phyloP scores from a whole-genome alignment of 768 basidiomycete genomes.

The Leccinum variicolor region DNA sequence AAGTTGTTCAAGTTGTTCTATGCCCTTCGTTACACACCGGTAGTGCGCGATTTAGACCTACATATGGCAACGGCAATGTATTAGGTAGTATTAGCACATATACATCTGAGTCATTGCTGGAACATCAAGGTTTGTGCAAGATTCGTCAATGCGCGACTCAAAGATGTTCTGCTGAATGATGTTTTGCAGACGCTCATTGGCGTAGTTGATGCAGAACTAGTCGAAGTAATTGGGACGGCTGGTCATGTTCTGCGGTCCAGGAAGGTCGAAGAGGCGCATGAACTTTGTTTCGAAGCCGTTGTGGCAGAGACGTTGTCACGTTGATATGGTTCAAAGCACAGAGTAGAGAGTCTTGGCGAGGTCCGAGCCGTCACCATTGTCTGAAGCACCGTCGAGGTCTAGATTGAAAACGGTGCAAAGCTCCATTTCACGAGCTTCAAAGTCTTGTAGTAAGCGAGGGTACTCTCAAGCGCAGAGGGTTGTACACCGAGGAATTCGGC shows the following conservation, averaged over 20 bases:
- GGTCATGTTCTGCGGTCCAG: conserved; percentile 88
- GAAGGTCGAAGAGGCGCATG: conserved; percentile 92
- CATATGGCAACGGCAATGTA: too few relatives aligned
- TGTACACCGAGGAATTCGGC: conserved; percentile 90
- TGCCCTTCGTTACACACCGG: too few relatives aligned
- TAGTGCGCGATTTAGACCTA: too few relatives aligned
- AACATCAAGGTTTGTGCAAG: too few relatives aligned
- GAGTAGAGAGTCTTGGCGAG: conserved; percentile 93
- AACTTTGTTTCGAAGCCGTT: conserved; percentile 93
- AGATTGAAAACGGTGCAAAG: conserved; percentile 97
- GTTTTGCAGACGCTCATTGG: conserved; percentile 86
- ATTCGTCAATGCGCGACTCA: conserved; percentile 78
- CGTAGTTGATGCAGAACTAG: conserved; percentile 95
- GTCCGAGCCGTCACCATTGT: conserved; percentile 93
- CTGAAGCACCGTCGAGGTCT: conserved; percentile 89
- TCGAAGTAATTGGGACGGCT: conserved; percentile 90
- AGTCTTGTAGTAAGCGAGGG: conserved; percentile 88
- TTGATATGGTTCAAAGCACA: conserved; percentile 91
- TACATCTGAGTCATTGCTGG: too few relatives aligned
- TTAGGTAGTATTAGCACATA: too few relatives aligned
- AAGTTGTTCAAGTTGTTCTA: too few relatives aligned
- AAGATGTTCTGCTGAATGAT: conserved; percentile 80
- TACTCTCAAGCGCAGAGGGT: conserved; percentile 67
- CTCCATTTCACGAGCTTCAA: conserved; percentile 94
- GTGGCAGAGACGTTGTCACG: conserved; percentile 86